Base-by-base conservation (phyloP, 1,284 basidiomycete genomes). In the Trametes hirsuta region DNA sequence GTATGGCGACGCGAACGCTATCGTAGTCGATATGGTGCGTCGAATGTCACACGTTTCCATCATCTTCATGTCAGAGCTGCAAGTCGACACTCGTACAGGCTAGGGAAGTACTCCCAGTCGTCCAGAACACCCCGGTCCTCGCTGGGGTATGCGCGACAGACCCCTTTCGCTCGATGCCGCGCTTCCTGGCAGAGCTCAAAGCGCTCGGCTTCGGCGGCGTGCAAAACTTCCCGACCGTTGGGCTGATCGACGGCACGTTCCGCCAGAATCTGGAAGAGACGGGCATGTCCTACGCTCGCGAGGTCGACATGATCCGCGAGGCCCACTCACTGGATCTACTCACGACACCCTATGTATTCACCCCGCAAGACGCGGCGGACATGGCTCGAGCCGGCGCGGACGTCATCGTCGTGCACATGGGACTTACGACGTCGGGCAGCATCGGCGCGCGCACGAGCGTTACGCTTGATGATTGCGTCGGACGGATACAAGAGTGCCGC, bases 171-270 rank as follows among this genome's bases (percentile, higher is more conserved):
- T 58, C 55, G 40, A 69, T 69, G 64, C 66, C 68, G 9, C 68
- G 61, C 39, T 69, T 69, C 57, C 64, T 69, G 30, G 61, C 61
- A 24, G 58, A 67, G 60, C 64, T 69, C 11, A 47, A 59, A 21
- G 61, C 62, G 34, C 48, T 65, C 62, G 68, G 68, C 35, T 67
- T 69, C 63, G 65, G 68, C 53, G 68, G 68, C 48, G 68, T 69
- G 59, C 68, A 69, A 63, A 69, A 69, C 54, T 69, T 69, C 63
- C 68, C 67, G 9, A 69, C 67, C 41, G 67, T 69, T 48, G 67
- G 67, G 25, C 67, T 67, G 45, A 65, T 69, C 50, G 68, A 67
- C 47, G 66, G 66, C 42, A 61, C 50, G 11, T 69, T 69, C 58
- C 66, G 68, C 18, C 66, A 65, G 58, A 65, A 67, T 58, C 64